Conservation (phyloP, 345 rosid genomes). For the Salix brachista region DNA sequence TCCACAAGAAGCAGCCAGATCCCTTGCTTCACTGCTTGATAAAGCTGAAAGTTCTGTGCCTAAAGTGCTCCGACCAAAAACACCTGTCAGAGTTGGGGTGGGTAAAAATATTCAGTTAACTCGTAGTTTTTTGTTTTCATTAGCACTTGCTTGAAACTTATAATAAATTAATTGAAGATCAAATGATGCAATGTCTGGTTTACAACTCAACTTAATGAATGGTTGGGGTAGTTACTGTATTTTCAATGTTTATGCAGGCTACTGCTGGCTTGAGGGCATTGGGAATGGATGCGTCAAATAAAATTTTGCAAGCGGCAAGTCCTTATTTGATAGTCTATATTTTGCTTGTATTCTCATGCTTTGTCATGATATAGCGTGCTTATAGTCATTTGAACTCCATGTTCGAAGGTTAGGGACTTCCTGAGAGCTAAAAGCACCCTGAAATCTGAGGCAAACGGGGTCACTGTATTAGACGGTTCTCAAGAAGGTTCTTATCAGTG, state of each 20-base stretch:
- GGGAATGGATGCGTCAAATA: conserved; percentile 73
- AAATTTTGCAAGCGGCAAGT: conserved; percentile 77
- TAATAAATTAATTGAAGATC: neutral
- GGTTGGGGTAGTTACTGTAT: conserved; percentile 4
- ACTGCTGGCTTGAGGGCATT: conserved; percentile 93
- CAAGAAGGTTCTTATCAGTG: conserved; percentile 98
- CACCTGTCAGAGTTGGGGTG: conserved; percentile 99
- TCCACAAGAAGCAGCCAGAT: conserved; percentile 66
- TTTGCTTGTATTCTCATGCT: conserved; percentile 18
- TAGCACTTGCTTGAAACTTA: neutral
- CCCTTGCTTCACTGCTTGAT: conserved; percentile 66
- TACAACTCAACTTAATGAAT: neutral
- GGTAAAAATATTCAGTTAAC: conserved; percentile 11
- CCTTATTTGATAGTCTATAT: neutral
- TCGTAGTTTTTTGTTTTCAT: neutral
- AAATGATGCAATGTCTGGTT: neutral
- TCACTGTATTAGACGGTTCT: conserved; percentile 80
- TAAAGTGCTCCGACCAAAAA: conserved; percentile 58
- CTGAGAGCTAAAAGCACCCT: conserved; percentile 72
- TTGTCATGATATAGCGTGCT: neutral
- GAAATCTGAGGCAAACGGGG: conserved; percentile 56
- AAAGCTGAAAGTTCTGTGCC: conserved; percentile 87
- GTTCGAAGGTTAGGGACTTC: conserved; percentile 73
- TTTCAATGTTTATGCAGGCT: conserved; percentile 45
- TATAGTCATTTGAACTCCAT: conserved; percentile 14